A percentile compares a stretch with the other conserved stretches of the same genome.
phyloP scores from a whole-genome alignment of 768 basidiomycete species.

The Ramaria sp. region DNA sequence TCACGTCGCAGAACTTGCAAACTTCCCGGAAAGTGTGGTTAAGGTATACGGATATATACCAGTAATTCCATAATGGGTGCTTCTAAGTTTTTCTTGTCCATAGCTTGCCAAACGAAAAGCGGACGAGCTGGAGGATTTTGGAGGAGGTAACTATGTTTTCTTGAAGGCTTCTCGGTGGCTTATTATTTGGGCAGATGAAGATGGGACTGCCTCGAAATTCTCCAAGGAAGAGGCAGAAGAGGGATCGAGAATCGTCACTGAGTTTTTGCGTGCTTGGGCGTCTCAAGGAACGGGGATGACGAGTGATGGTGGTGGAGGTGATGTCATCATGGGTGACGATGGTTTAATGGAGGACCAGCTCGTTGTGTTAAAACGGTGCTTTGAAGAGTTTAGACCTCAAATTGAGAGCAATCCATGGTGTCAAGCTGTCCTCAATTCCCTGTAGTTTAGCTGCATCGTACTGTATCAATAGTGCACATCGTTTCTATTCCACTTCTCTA shows the following conservation, averaged over 20 bases:
- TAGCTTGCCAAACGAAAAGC: conserved; percentile 89
- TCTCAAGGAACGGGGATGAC: conserved; percentile 21
- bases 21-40: conserved; percentile 92
- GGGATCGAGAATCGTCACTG: conserved; percentile 72
- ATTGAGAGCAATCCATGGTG: conserved; percentile 79
- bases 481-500: not conserved
- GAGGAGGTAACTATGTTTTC: conserved; percentile 24
- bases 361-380: conserved; percentile 43
- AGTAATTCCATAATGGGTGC: not conserved
- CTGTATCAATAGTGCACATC: not conserved
- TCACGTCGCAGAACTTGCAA: conserved; percentile 93
- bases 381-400: conserved; percentile 52
- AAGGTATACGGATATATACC: conserved; percentile 36
- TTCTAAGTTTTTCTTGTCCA: not conserved
- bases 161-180: conserved; percentile 9
- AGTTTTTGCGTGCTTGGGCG: conserved; percentile 64
- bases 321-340: conserved; percentile 42
- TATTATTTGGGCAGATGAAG: conserved; percentile 18
- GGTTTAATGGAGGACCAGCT: conserved; percentile 32
- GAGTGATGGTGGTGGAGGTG: too few relatives aligned
- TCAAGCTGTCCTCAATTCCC: conserved; percentile 39
- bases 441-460: conserved; percentile 16
- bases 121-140: conserved; percentile 84
- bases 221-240: conserved; percentile 56
- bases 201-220: conserved; percentile 32